A percentile compares a stretch with the other conserved stretches of the same genome.
Conservation (phyloP, 2,329 filamentous ascomycete species). For the Penicillium sp. region DNA sequence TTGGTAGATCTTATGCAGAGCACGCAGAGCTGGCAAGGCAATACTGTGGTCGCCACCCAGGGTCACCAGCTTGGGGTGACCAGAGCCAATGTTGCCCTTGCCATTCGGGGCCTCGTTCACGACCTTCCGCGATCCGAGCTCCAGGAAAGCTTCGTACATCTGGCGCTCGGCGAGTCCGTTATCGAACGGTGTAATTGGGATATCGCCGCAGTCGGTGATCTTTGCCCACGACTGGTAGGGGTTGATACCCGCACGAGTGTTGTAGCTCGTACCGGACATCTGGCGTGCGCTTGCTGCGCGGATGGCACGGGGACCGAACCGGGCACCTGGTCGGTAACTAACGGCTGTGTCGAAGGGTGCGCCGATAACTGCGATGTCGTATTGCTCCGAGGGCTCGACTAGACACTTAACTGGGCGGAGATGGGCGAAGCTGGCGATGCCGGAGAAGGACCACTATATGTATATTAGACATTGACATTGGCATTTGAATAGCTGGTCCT, state of each 20-base stretch:
- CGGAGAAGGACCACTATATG: constrained; percentile 64
- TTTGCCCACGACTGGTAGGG: constrained; percentile 77
- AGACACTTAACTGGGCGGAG: constrained; percentile 69
- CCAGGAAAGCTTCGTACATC: constrained; percentile 77
- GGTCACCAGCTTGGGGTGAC: constrained; percentile 60
- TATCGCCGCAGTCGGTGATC: constrained; percentile 86
- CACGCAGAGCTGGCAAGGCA: constrained; percentile 67
- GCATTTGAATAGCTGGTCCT: not conserved
- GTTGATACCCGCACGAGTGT: constrained; percentile 78
- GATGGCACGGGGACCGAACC: constrained; percentile 86
- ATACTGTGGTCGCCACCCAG: constrained; percentile 74
- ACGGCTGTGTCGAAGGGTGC: constrained; percentile 74
- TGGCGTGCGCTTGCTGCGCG: constrained; percentile 80
- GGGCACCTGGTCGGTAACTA: constrained; percentile 68
- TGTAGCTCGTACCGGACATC: constrained; percentile 77
- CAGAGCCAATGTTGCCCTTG: constrained; percentile 34
- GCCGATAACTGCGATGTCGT: constrained; percentile 71
- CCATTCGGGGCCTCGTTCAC: constrained; percentile 30
- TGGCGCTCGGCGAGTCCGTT: constrained; percentile 78
- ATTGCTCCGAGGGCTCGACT: constrained; percentile 62
- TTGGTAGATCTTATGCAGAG: constrained; percentile 62
- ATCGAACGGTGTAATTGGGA: constrained; percentile 83
- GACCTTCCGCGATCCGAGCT: constrained; percentile 59
- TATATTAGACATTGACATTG: not conserved
- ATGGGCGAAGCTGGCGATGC: constrained; percentile 75